Conservation (phyloP, 179 eudicot species). For the Beta corolliflora region DNA sequence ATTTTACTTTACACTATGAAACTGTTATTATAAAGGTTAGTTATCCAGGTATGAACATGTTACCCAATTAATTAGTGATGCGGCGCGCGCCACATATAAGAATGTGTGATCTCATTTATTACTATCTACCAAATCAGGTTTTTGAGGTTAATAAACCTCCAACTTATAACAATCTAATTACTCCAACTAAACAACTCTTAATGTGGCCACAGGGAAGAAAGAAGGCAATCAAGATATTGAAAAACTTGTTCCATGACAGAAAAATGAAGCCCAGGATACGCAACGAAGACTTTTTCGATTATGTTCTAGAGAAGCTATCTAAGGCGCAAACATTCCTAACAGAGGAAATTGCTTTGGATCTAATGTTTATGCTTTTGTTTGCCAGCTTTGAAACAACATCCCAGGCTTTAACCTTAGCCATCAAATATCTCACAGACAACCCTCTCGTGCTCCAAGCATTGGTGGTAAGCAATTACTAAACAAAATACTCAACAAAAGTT, state of each 20-base stretch:
- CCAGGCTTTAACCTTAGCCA: conserved; percentile 74
- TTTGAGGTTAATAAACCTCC: too few species aligned
- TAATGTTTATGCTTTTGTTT: conserved; percentile 89
- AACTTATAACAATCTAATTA: too few species aligned
- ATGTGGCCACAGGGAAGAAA: conserved; percentile 67
- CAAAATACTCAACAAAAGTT: not conserved
- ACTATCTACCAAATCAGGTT: too few species aligned
- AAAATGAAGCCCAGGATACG: conserved; percentile 57
- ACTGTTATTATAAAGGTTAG: too few species aligned
- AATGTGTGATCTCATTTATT: too few species aligned
- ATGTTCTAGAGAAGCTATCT: conserved; percentile 69
- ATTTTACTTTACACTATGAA: too few species aligned
- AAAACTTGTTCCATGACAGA: conserved; percentile 74
- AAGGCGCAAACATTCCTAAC: conserved; percentile 69
- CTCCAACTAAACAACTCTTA: too few species aligned
- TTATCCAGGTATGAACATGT: too few species aligned
- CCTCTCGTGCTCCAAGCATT: conserved; percentile 65
- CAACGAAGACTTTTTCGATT: conserved; percentile 73
- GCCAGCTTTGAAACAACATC: conserved; percentile 98
- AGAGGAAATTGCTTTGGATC: conserved; percentile 81
- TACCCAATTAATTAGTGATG: too few species aligned
- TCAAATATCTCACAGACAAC: conserved; percentile 65
- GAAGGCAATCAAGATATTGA: conserved; percentile 81
- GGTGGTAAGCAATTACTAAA: conserved; percentile 41
- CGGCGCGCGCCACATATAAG: too few species aligned